Evolutionary conservation across 1,284 basidiomycete species (phyloP), one percentile per base, ranked within the genome.

Genomic region (Cutaneotrichosporon cavernicola): DNA sequence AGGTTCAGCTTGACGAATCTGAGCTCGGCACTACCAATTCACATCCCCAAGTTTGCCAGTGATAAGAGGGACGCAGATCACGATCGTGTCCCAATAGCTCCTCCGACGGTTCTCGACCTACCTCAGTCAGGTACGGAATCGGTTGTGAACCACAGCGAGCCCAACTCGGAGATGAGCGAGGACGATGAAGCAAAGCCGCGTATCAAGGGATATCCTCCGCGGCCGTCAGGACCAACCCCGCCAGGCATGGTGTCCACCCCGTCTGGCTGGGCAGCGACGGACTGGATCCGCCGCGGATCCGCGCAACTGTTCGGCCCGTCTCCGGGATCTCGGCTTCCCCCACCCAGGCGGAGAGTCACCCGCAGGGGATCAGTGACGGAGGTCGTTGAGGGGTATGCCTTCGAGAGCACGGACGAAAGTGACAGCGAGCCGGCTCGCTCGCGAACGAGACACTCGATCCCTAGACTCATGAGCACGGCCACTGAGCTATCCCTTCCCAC

Each of bases 201-300:
- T 8, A 38, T 36, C 22, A 31, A 56, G 38, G 76, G 77, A 1
- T 79, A 79, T 62, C 77, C 77, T 10, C 77, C 77, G 16, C 63
- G 70, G 32, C 76, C 73, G 55, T 55, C 55, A 2, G 78, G 78
- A 0, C 65, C 56, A 2, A 69, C 73, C 1, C 78, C 78, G 16
- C 63, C 69, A 0, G 71, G 72, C 7, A 72, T 76, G 72, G 51
- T 62, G 7, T 63, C 31, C 46, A 13, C 38, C 18, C 56, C 38
- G 21, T 65, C 69, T 30, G 63, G 59, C 6, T 75, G 75, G 70
- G 64, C 64, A 1, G 65, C 72, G 1, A 53, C 51, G 4, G 64
- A 64, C 5, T 78, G 76, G 76, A 72, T 80, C n/a, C 72, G 71
- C 21, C 77, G 76, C 46, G 76, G 76, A 3, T 70, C 72, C 13